phyloP scores from a whole-genome alignment of 106 monocot genomes.

The Vanilla planifolia region DNA sequence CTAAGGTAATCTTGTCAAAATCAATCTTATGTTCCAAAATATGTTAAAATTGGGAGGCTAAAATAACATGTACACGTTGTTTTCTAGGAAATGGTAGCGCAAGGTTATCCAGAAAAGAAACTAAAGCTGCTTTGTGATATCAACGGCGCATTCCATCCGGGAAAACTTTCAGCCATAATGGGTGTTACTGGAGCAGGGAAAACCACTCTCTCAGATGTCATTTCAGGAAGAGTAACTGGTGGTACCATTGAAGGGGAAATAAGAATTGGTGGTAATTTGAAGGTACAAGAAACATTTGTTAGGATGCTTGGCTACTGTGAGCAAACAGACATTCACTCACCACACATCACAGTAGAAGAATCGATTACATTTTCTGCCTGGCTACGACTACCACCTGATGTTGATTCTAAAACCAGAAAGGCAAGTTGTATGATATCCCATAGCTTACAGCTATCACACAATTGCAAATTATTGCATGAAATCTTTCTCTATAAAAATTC shows the following conservation, averaged over 20 bases:
- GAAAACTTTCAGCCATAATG: slow-evolving; percentile 39
- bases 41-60: neutral
- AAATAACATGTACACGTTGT: no score
- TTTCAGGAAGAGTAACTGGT: slow-evolving; percentile 40
- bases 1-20: slow-evolving; percentile 24
- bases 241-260: slow-evolving; percentile 43
- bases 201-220: slow-evolving; percentile 49
- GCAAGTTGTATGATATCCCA: slow-evolving; percentile 32
- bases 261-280: slow-evolving; percentile 44
- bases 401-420: slow-evolving; percentile 19
- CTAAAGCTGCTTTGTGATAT: slow-evolving; percentile 38
- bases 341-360: slow-evolving; percentile 39
- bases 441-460: neutral
- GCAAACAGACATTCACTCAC: slow-evolving; percentile 45
- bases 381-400: slow-evolving; percentile 22
- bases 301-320: slow-evolving; percentile 48
- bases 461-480: neutral
- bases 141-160: slow-evolving; percentile 37
- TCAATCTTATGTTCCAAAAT: slow-evolving; percentile 10
- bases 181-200: slow-evolving; percentile 52
- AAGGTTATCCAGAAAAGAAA: slow-evolving; percentile 21
- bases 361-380: slow-evolving; percentile 41
- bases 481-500: neutral
- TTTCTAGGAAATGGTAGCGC: slow-evolving; percentile 31
- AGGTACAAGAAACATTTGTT: slow-evolving; percentile 38